Conservation (phyloP, 2,329 filamentous ascomycete species). For the Pseudogymnoascus sp. region DNA sequence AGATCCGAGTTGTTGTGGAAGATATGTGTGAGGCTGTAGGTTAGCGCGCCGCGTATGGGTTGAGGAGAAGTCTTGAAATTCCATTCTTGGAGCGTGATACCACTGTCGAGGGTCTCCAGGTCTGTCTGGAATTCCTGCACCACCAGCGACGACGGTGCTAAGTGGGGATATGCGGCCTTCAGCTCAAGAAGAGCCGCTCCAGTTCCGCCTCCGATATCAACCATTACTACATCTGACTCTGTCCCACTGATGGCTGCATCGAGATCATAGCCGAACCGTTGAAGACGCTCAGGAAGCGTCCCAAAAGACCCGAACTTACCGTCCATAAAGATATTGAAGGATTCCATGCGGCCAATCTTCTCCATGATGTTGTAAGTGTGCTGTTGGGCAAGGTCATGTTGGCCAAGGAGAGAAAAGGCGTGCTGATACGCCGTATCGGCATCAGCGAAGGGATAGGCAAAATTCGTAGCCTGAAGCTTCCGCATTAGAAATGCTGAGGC, state of each 20-base stretch:
- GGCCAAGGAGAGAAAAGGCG: slow-evolving; percentile 28
- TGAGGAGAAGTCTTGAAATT: slow-evolving; percentile 30
- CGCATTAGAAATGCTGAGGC: slow-evolving; percentile 30
- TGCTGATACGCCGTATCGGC: slow-evolving; percentile 29
- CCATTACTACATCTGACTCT: slow-evolving; percentile 22
- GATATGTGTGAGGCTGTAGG: slow-evolving; percentile 31
- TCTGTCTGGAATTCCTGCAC: slow-evolving; percentile 32
- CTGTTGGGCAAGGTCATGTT: slow-evolving; percentile 23
- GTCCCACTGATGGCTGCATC: slow-evolving; percentile 19
- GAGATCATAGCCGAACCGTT: slow-evolving; percentile 28
- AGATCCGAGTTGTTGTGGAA: slow-evolving; percentile 32
- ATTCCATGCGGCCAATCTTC: slow-evolving; percentile 30
- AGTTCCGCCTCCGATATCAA: slow-evolving; percentile 32
- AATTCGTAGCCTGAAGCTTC: slow-evolving; percentile 28
- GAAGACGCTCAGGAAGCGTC: slow-evolving; percentile 28
- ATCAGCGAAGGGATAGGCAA: slow-evolving; percentile 30
- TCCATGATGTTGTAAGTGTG: slow-evolving; percentile 33
- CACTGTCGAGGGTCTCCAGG: slow-evolving; percentile 17
- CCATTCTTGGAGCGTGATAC: slow-evolving; percentile 28
- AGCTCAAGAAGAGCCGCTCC: slow-evolving; percentile 32
- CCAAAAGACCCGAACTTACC: slow-evolving; percentile 31
- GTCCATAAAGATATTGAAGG: slow-evolving; percentile 33
- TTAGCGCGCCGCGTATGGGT: slow-evolving; percentile 27
- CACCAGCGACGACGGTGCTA: slow-evolving; percentile 24
- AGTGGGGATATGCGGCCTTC: slow-evolving; percentile 27